These are phyloP conservation scores for Leucoagaricus sp. DNA, from an alignment of 1,284 basidiomycete species.

Conservation along the genomic window DNA sequence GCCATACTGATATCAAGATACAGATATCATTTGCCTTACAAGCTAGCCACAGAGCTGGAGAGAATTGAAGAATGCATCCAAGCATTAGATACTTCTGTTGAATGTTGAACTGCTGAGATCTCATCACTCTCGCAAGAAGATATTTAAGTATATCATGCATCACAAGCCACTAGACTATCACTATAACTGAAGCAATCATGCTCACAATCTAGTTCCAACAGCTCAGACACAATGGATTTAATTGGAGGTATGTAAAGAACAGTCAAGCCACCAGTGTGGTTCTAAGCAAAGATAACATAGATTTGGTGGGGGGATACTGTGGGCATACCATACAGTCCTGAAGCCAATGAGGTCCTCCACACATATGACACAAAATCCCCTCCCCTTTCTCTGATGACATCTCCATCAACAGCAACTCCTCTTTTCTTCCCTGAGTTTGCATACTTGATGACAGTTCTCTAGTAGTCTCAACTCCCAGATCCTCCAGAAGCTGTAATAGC, in stretches of 20 bases:
- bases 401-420: background rate
- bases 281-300: conserved; percentile 14
- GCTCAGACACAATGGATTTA: background rate
- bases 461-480: background rate
- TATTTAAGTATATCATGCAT: too few species aligned
- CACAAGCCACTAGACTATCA: too few species aligned
- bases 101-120: too few species aligned
- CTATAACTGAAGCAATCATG: too few species aligned
- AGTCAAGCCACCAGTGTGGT: conserved; percentile 14
- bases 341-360: conserved; percentile 5
- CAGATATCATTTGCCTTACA: too few species aligned
- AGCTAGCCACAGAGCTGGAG: too few species aligned
- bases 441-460: background rate
- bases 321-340: conserved; percentile 3
- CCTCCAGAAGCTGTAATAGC: background rate
- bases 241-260: conserved; percentile 5
- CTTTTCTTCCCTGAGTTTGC: background rate
- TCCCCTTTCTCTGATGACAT: too few species aligned
- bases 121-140: too few species aligned
- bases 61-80: too few species aligned
- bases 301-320: conserved; percentile 6
- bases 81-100: too few species aligned
- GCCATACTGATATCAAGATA: too few species aligned
- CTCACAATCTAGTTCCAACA: too few species aligned
- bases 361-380: background rate